These are phyloP conservation scores for Spironucleus salmonicida DNA, from an alignment of 208 protist species.

Conservation along the genomic window DNA sequence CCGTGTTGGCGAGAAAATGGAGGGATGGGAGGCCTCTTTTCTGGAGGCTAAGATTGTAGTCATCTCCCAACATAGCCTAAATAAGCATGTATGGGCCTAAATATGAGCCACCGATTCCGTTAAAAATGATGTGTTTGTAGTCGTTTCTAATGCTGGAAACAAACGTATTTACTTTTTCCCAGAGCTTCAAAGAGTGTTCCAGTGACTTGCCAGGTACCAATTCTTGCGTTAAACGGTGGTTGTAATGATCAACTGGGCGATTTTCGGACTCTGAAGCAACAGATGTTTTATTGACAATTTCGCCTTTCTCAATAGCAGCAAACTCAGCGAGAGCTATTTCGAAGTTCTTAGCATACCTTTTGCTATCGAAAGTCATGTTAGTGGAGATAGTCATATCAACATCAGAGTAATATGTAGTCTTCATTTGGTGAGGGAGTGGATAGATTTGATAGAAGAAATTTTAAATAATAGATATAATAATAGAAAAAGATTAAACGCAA, in stretches of 20 bases:
- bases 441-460: too few species aligned
- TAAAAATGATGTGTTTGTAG: constrained; percentile 45
- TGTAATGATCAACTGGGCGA: constrained; percentile 46
- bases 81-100: constrained; percentile 46
- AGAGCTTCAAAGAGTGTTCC: constrained; percentile 22
- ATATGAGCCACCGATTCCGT: constrained; percentile 48
- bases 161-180: constrained; percentile 29
- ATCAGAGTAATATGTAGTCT: too few species aligned
- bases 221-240: constrained; percentile 30
- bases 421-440: too few species aligned
- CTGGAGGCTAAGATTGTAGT: background rate
- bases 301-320: constrained; percentile 19
- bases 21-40: background rate
- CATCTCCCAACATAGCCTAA: constrained; percentile 24
- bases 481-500: too few species aligned
- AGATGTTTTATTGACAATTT: constrained; percentile 21
- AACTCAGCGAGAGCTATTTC: constrained; percentile 25
- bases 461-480: too few species aligned
- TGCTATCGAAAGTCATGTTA: too few species aligned
- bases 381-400: too few species aligned
- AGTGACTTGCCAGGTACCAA: constrained; percentile 33
- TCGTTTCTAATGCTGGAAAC: constrained; percentile 9
- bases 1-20: constrained; percentile 44
- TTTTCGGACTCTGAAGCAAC: constrained; percentile 38
- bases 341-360: too few species aligned